phyloP scores from a whole-genome alignment of 164 flowering plant genomes.

The Sextonia rubra region DNA sequence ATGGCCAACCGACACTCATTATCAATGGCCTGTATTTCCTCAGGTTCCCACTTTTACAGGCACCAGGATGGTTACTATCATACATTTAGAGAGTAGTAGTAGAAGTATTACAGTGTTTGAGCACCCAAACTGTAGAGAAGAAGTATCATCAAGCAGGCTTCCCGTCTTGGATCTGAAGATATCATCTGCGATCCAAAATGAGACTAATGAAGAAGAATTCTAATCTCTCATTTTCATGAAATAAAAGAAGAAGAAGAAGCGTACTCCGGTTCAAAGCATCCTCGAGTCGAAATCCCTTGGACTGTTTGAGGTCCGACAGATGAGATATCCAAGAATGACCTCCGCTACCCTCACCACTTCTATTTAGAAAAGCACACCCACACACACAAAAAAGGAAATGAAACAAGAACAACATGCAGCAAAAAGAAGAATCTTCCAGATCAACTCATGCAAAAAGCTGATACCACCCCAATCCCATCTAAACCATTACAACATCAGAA shows the following conservation, averaged over 20 bases:
- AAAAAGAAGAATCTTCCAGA: too few relatives aligned
- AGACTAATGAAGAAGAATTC: neutral
- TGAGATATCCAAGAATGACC: slow-evolving; percentile 1
- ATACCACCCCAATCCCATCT: neutral
- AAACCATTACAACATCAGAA: neutral
- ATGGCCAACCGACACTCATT: too few relatives aligned
- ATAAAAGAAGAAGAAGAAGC: neutral
- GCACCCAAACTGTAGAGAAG: slow-evolving; percentile 6
- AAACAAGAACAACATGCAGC: too few relatives aligned
- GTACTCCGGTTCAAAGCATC: slow-evolving; percentile 1
- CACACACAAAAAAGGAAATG: too few relatives aligned
- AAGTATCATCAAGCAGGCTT: neutral
- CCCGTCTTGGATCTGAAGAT: neutral
- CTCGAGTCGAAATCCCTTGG: neutral
- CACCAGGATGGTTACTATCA: too few relatives aligned
- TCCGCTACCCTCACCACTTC: neutral
- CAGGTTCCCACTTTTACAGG: too few relatives aligned
- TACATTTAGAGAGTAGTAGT: neutral
- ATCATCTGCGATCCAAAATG: slow-evolving; percentile 5
- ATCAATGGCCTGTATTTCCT: too few relatives aligned
- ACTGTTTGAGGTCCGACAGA: neutral
- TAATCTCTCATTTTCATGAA: neutral
- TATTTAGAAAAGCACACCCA: neutral
- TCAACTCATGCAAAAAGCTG: too few relatives aligned
- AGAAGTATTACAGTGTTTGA: slow-evolving; percentile 4